These are phyloP conservation scores for Oxyria digyna DNA, from an alignment of 148 eudicot species.

Conservation along the genomic window DNA sequence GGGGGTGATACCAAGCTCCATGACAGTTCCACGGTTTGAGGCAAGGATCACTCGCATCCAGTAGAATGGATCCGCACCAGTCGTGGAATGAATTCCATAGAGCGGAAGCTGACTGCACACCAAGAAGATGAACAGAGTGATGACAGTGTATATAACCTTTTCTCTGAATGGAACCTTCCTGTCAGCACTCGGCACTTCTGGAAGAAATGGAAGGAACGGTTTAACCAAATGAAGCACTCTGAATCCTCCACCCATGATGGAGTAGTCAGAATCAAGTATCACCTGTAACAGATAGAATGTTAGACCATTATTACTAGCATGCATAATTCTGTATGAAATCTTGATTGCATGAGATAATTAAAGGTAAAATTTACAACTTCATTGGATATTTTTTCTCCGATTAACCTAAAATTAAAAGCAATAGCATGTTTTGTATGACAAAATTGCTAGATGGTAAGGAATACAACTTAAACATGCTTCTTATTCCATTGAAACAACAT, in stretches of 20 bases:
- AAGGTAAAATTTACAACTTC: neutral
- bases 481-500: neutral
- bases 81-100: conserved; percentile 55
- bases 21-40: conserved; percentile 58
- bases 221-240: conserved; percentile 53
- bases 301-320: neutral
- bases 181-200: conserved; percentile 43
- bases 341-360: neutral
- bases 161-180: conserved; percentile 48
- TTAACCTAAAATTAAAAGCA: neutral
- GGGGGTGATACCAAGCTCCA: conserved; percentile 75
- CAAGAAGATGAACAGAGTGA: conserved; percentile 44
- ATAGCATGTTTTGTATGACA: neutral
- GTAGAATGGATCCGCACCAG: conserved; percentile 59
- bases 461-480: neutral
- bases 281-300: neutral
- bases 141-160: conserved; percentile 52
- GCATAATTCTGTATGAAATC: neutral
- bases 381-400: neutral
- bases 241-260: conserved; percentile 51
- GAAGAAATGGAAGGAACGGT: conserved; percentile 50
- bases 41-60: conserved; percentile 74
- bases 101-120: conserved; percentile 71
- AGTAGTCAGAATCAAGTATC: conserved; percentile 6
- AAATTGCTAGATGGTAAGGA: neutral